Conservation (phyloP, 768 basidiomycete species). For the Suillus sp. region DNA sequence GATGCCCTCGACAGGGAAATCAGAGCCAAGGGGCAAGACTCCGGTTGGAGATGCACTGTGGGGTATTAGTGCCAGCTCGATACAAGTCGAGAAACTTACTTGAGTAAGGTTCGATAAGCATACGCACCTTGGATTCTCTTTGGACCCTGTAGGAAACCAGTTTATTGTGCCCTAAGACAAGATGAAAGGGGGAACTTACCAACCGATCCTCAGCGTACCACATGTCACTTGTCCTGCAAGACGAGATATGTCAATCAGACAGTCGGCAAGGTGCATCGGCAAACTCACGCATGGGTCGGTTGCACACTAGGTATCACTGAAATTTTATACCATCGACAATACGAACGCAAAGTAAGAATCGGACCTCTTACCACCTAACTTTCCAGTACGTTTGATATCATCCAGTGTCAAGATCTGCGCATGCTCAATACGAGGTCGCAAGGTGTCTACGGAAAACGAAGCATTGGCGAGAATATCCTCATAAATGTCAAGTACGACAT, state of each 20-base stretch:
- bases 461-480: conserved; percentile 53
- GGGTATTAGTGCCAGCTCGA: not conserved
- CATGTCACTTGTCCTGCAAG: conserved; percentile 83
- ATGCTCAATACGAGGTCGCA: conserved; percentile 85
- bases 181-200: conserved; percentile 37
- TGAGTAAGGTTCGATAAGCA: conserved; percentile 78
- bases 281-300: conserved; percentile 82
- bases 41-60: conserved; percentile 52
- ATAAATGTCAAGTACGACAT: conserved; percentile 80
- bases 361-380: conserved; percentile 63
- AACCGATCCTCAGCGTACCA: conserved; percentile 85
- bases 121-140: conserved; percentile 87
- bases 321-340: not conserved
- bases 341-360: not conserved
- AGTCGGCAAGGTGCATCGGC: not conserved
- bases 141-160: conserved; percentile 54
- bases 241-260: not conserved
- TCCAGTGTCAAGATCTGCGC: conserved; percentile 79
- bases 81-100: conserved; percentile 43
- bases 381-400: conserved; percentile 71
- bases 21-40: conserved; percentile 81
- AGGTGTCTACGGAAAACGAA: conserved; percentile 27
- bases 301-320: conserved; percentile 90
- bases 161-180: conserved; percentile 5
- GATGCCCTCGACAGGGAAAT: conserved; percentile 92